phyloP scores from a whole-genome alignment of 345 rosid species.

The Salix caprea region DNA sequence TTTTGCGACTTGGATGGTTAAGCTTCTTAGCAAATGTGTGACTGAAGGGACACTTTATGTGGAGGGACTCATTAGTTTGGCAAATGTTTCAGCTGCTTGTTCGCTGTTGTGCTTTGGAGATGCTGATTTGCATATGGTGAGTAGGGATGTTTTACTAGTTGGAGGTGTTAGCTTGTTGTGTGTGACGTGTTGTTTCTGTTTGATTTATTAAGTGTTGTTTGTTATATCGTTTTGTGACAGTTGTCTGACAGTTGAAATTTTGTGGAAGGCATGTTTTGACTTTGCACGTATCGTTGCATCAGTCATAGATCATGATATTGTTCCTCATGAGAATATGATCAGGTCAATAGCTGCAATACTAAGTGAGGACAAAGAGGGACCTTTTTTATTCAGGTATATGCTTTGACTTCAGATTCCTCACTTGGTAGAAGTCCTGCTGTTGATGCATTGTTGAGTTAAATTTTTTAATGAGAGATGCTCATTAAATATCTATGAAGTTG shows the following conservation, averaged over 20 bases:
- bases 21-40: constrained; percentile 76
- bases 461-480: too few relatives aligned
- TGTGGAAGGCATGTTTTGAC: constrained; percentile 91
- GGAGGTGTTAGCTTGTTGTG: constrained; percentile 10
- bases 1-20: constrained; percentile 72
- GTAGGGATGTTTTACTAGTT: constrained; percentile 21
- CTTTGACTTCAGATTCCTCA: constrained; percentile 6
- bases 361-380: constrained; percentile 63
- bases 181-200: constrained; percentile 15
- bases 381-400: constrained; percentile 69
- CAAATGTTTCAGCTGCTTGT: constrained; percentile 63
- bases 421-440: too few relatives aligned
- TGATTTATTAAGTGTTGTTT: constrained; percentile 18
- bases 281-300: constrained; percentile 70
- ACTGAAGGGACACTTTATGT: constrained; percentile 86
- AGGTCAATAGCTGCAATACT: constrained; percentile 65
- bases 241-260: constrained; percentile 49
- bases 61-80: constrained; percentile 66
- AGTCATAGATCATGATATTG: constrained; percentile 49
- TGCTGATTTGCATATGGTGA: constrained; percentile 85
- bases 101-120: constrained; percentile 72
- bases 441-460: too few relatives aligned
- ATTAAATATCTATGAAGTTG: too few relatives aligned
- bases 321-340: constrained; percentile 67
- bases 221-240: constrained; percentile 21